phyloP scores from a whole-genome alignment of 2,329 filamentous ascomycete species.

The Didymella pinodella region DNA sequence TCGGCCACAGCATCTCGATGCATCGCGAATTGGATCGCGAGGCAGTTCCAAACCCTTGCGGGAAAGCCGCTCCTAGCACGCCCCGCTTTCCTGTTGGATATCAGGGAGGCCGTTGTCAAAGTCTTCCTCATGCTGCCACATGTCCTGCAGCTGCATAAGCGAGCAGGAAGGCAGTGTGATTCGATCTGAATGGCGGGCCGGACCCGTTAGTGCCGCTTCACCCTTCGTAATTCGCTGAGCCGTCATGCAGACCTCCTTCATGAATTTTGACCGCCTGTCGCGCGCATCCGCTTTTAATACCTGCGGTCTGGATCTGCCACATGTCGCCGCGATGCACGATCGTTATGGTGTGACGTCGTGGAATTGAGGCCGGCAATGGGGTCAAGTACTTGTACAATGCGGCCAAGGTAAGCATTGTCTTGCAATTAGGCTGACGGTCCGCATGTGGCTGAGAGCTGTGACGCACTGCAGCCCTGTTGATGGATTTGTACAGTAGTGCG shows the following conservation, averaged over 20 bases:
- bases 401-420: constrained; percentile 25
- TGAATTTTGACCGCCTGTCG: constrained; percentile 31
- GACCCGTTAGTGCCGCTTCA: constrained; percentile 38
- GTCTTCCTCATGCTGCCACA: constrained; percentile 50
- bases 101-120: constrained; percentile 48
- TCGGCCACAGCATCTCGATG: constrained; percentile 35
- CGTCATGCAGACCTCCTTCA: constrained; percentile 16
- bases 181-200: constrained; percentile 42
- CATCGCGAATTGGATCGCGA: constrained; percentile 37
- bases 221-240: constrained; percentile 38
- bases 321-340: constrained; percentile 39
- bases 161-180: constrained; percentile 38
- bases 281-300: constrained; percentile 31
- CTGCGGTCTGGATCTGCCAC: constrained; percentile 39
- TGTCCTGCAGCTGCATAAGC: constrained; percentile 49
- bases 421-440: constrained; percentile 12
- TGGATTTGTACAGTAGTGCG: not conserved
- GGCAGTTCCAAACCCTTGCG: constrained; percentile 42
- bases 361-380: constrained; percentile 2
- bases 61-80: constrained; percentile 43
- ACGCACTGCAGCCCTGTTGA: constrained; percentile 3
- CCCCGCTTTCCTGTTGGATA: constrained; percentile 47
- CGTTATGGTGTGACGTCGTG: constrained; percentile 34
- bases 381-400: constrained; percentile 17
- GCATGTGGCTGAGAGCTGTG: constrained; percentile 14